Evolutionary conservation across 164 flowering plant species (phyloP), one percentile per base, ranked within the genome.

Genomic region (Nymphaea colorata): DNA sequence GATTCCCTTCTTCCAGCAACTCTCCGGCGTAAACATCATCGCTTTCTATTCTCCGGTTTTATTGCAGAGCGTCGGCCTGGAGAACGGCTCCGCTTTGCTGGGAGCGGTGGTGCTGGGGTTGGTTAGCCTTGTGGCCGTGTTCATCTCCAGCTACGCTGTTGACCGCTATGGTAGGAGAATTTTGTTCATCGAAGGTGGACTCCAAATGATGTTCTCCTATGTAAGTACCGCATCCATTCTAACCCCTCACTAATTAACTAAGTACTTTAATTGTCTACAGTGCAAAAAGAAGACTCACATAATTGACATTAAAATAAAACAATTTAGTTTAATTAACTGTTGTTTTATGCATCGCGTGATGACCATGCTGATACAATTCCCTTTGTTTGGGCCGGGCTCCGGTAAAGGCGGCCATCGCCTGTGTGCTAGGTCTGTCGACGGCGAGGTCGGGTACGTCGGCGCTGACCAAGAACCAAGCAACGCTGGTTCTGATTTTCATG

Each of bases 31-130:
- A 12, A 77, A 78, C 42, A 70, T 88, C 6, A 79, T 86, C 16
- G 89, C 91, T 0, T 88, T 88, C 68, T 86, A 88, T 44, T 88
- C 94, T 1, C 94, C 94, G 0, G 76, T 83, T 8, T 72, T 86
- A 25, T 88, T 86, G 64, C 88, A 82, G 57, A 77, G 89, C 0
- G 79, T 86, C 10, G 94, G 94, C 4, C 85, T 86, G 43, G 89
- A 91, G 0, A 80, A 64, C 47, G 75, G 80, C 67, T 75, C 89
- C 5, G 87, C 89, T 53, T 71, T 86, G 4, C 68, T 85, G 4
- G 80, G 85, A 2, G 77, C 91, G 8, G 76, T 86, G n/a, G 80
- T 86, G 3, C 75, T 85, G 0, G 91, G 94, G 18, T 4, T 74
- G 59, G 87, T 85, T 18, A 85, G 81, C 57, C 76, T 85, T 47